phyloP scores from a whole-genome alignment of 441 rosid species.

The Isatis lusitanica region DNA sequence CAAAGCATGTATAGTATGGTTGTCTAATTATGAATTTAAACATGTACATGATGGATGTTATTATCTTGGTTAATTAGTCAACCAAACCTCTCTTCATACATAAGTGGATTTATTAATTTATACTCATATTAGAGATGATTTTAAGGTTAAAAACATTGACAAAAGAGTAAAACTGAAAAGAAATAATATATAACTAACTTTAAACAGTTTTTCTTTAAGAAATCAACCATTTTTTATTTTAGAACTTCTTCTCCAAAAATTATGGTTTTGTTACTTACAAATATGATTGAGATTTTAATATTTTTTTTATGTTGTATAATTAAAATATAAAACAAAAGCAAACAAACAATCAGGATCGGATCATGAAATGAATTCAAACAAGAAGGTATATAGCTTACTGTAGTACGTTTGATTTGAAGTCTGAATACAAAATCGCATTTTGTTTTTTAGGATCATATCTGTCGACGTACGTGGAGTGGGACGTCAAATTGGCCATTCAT shows the following conservation, averaged over 20 bases:
- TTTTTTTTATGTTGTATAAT: neutral
- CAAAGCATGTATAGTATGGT: neutral
- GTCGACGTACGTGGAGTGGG: slow-evolving; percentile 27
- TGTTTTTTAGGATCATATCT: slow-evolving; percentile 26
- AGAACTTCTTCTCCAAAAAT: neutral
- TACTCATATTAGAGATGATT: neutral
- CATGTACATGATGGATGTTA: neutral
- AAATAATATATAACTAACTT: neutral
- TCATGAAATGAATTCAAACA: neutral
- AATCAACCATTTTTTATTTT: neutral
- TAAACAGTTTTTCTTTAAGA: neutral
- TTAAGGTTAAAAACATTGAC: neutral
- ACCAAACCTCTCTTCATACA: neutral
- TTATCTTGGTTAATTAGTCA: neutral
- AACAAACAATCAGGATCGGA: slow-evolving; percentile 18
- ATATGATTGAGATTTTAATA: neutral
- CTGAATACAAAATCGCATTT: slow-evolving; percentile 26
- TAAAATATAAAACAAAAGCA: neutral
- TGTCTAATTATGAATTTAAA: neutral
- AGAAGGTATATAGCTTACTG: slow-evolving; percentile 9
- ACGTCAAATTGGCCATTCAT: slow-evolving; percentile 35
- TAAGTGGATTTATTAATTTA: neutral
- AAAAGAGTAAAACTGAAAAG: neutral
- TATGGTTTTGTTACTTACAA: neutral
- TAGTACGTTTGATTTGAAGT: slow-evolving; percentile 29